Conservation (phyloP, 2,329 filamentous ascomycete genomes). For the Plenodomus lindquistii region DNA sequence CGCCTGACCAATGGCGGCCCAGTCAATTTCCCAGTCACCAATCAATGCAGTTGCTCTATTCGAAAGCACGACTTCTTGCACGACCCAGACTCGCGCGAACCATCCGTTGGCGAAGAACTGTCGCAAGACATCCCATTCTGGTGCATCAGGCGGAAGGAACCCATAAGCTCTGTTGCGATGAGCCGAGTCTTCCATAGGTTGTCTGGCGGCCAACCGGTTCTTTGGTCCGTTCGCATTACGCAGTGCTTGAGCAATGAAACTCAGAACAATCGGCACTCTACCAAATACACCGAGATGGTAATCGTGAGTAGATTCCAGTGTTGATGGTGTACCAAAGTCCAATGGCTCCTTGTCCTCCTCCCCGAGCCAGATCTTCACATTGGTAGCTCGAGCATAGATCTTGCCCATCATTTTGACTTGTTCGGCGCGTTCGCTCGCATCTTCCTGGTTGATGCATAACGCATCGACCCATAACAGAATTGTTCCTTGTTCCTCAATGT, state of each 20-base stretch:
- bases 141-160: background rate
- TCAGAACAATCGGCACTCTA: background rate
- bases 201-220: background rate
- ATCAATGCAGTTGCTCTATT: background rate
- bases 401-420: no score
- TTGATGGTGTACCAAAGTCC: background rate
- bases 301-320: no score
- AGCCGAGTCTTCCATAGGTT: background rate
- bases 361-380: constrained; percentile 1
- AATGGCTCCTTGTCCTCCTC: background rate
- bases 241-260: background rate
- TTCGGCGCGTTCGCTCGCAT: background rate
- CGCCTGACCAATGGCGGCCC: constrained; percentile 1
- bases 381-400: background rate
- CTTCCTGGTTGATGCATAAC: background rate
- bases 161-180: background rate
- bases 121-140: background rate
- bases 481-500: background rate
- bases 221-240: background rate
- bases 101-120: background rate
- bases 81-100: constrained; percentile 2
- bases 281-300: no score
- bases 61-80: constrained; percentile 2
- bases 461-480: constrained; percentile 1
- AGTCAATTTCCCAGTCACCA: constrained; percentile 2